phyloP scores from a whole-genome alignment of 495 filamentous ascomycete genomes.

The Venustampulla echinocandica region DNA sequence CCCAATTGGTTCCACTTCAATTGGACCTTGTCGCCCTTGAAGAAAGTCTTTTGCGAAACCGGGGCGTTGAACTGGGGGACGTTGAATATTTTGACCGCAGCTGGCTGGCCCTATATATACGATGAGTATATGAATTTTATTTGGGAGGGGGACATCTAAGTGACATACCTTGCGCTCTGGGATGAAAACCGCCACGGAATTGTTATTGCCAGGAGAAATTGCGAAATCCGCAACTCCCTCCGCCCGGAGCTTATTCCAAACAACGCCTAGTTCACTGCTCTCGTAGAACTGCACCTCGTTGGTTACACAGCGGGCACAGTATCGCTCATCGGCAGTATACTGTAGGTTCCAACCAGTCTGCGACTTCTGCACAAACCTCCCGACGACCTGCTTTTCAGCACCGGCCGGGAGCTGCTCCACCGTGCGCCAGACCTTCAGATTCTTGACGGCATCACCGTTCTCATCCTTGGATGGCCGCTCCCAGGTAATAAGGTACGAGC shows the following conservation, averaged over 20 bases:
- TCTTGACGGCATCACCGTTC: conserved; percentile 85
- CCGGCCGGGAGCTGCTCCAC: conserved; percentile 46
- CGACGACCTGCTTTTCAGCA: conserved; percentile 63
- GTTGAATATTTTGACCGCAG: conserved; percentile 87
- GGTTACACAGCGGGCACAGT: conserved; percentile 86
- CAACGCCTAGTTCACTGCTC: conserved; percentile 69
- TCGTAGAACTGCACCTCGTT: conserved; percentile 97
- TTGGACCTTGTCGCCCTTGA: conserved; percentile 97
- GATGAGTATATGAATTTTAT: background rate
- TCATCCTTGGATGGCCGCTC: conserved; percentile 88
- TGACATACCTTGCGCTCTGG: conserved; percentile 83
- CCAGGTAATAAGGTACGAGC: conserved; percentile 93
- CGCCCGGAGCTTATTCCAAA: conserved; percentile 90
- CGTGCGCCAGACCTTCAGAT: conserved; percentile 91
- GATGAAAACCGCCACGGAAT: conserved; percentile 85
- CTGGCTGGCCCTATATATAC: conserved; percentile 65
- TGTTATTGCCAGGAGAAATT: conserved; percentile 75
- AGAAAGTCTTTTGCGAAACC: conserved; percentile 96
- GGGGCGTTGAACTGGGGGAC: conserved; percentile 72
- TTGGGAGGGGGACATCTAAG: too few relatives aligned
- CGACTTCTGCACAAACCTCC: conserved; percentile 86
- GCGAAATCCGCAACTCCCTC: conserved; percentile 91
- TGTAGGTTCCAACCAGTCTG: conserved; percentile 97
- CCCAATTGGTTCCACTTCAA: conserved; percentile 93
- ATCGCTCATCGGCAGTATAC: conserved; percentile 85